Percentiles rank a stretch among this genome's conserved stretches.
Evolutionary conservation across 1,284 basidiomycete species (phyloP).

Genomic region (Pseudozyma sp.): DNA sequence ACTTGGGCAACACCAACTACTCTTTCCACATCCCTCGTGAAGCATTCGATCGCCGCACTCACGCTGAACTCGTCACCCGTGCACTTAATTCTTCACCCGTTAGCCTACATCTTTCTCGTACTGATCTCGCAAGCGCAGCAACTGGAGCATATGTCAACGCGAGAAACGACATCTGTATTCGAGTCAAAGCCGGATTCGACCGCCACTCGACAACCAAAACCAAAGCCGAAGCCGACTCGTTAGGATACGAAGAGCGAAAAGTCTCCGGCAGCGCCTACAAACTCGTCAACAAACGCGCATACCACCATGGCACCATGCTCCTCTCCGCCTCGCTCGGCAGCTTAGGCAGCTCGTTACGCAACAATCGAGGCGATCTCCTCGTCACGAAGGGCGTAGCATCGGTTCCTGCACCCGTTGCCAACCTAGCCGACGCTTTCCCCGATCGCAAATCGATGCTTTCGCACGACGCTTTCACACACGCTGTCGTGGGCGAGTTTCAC

Average conservation of each 20-base stretch:
- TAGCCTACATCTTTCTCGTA: conserved; percentile 11
- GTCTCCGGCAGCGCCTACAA: conserved; percentile 98
- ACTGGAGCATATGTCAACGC: conserved; percentile 78
- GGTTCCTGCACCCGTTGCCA: conserved; percentile 90
- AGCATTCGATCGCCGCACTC: conserved; percentile 82
- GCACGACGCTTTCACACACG: conserved; percentile 79
- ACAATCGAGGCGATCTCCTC: conserved; percentile 81
- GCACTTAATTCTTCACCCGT: conserved; percentile 76
- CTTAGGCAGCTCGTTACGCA: conserved; percentile 67
- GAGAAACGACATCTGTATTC: conserved; percentile 78
- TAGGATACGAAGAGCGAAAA: conserved; percentile 71
- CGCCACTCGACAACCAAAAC: conserved; percentile 17
- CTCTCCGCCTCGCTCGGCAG: conserved; percentile 71
- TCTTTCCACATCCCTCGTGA: conserved; percentile 88
- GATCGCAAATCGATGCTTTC: conserved; percentile 69
- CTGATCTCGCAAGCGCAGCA: conserved; percentile 8
- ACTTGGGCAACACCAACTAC: conserved; percentile 96
- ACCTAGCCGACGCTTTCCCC: conserved; percentile 76
- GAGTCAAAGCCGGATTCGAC: conserved; percentile 78
- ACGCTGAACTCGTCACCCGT: conserved; percentile 81
- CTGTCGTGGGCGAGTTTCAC: conserved; percentile 80
- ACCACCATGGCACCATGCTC: conserved; percentile 99
- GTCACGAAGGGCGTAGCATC: conserved; percentile 86
- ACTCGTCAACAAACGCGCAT: conserved; percentile 88
- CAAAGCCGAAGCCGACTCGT: conserved; percentile 16